Percentiles rank a stretch among this genome's conserved stretches.
These are phyloP conservation scores for Alternaria sp. DNA, from an alignment of 2,329 filamentous ascomycete species.

Conservation along the genomic window DNA sequence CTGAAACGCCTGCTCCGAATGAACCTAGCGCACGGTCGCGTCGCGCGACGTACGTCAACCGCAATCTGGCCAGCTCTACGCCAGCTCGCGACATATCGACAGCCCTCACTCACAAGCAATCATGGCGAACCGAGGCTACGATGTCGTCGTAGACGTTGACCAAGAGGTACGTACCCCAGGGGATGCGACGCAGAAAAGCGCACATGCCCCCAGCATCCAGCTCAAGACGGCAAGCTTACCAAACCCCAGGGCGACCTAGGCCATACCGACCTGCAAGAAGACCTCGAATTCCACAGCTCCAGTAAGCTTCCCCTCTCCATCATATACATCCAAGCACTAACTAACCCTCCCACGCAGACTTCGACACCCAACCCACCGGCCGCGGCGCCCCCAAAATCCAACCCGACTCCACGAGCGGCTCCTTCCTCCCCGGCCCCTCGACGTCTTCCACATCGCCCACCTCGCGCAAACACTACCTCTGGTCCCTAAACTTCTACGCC, in stretches of 20 bases:
- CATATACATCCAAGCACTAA: neutral
- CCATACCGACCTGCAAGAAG: slow-evolving; percentile 96
- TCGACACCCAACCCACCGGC: slow-evolving; percentile 65
- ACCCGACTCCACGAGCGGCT: slow-evolving; percentile 47
- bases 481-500: slow-evolving; percentile 90
- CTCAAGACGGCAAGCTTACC: slow-evolving; percentile 20
- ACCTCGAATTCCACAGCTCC: slow-evolving; percentile 98
- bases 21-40: slow-evolving; percentile 25
- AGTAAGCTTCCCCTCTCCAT: slow-evolving; percentile 53
- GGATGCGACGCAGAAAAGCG: neutral
- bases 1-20: slow-evolving; percentile 28
- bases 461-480: slow-evolving; percentile 79
- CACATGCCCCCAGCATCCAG: neutral
- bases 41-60: slow-evolving; percentile 33
- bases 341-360: slow-evolving; percentile 57
- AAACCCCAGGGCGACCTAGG: slow-evolving; percentile 83
- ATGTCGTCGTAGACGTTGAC: slow-evolving; percentile 97
- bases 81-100: slow-evolving; percentile 23
- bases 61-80: slow-evolving; percentile 43
- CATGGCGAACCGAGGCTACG: slow-evolving; percentile 88
- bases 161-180: slow-evolving; percentile 71
- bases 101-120: slow-evolving; percentile 9
- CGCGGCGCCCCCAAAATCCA: slow-evolving; percentile 54
- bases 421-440: slow-evolving; percentile 46
- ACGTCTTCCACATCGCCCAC: slow-evolving; percentile 13